A percentile compares a stretch with the other conserved stretches of the same genome.
Evolutionary conservation across 2,329 filamentous ascomycete species (phyloP).

Genomic region (Aspergillus sojae): DNA sequence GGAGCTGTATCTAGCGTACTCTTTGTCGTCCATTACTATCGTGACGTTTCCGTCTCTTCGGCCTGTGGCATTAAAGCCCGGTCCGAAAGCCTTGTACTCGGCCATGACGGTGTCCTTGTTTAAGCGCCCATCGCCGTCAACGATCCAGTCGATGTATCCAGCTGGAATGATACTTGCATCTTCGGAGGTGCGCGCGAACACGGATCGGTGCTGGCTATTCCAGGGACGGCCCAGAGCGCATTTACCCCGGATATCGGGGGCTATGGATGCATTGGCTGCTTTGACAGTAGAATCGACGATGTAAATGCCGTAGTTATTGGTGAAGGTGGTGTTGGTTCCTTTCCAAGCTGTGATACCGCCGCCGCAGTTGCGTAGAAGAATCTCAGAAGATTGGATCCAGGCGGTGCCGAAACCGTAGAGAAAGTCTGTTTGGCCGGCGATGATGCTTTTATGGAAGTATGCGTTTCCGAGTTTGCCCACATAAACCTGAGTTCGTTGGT

Average conservation of each 20-base stretch:
- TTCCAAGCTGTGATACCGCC: conserved; percentile 73
- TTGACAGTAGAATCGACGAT: conserved; percentile 58
- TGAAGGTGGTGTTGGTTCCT: conserved; percentile 65
- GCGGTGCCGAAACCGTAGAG: conserved; percentile 69
- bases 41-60: conserved; percentile 47
- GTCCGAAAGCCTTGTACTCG: conserved; percentile 56
- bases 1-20: conserved; percentile 43
- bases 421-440: conserved; percentile 70
- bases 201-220: conserved; percentile 60
- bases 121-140: conserved; percentile 42
- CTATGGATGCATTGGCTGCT: conserved; percentile 56
- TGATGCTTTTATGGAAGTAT: conserved; percentile 63
- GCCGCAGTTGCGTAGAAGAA: conserved; percentile 63
- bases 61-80: conserved; percentile 57
- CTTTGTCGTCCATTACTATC: conserved; percentile 46
- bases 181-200: conserved; percentile 60
- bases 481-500: conserved; percentile 49
- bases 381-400: conserved; percentile 58
- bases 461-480: conserved; percentile 68
- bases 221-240: conserved; percentile 66
- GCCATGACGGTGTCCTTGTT: conserved; percentile 58
- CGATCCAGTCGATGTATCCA: conserved; percentile 60
- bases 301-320: conserved; percentile 69
- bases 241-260: conserved; percentile 43
- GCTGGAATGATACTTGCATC: conserved; percentile 56